Evolutionary conservation across 1,284 basidiomycete species (phyloP), one percentile per base, ranked within the genome.

Genomic region (Cryptococcus jaspeensis): DNA sequence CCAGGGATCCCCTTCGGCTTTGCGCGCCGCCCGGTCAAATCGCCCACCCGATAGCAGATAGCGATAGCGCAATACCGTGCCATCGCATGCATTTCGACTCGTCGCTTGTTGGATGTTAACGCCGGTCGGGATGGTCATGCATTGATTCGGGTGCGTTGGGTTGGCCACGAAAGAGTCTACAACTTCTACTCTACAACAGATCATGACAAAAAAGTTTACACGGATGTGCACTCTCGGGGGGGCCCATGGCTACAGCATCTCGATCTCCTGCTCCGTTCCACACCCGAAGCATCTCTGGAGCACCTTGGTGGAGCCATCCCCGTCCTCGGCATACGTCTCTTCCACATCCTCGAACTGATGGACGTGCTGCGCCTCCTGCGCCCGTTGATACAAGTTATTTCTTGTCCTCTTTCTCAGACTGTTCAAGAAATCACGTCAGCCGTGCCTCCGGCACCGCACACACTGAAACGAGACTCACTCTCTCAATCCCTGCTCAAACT

Each of bases 361-460:
- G 55, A 84, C 84, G 75, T 97, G 93, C 72, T 92, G 88, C 54
- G 85, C 86, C 63, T 96, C 92, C 71, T 87, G 86, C 50, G 89
- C 82, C 61, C 85, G 82, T 75, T 95, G 92, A 87, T 90, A 96
- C 9, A 92, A 84, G 39, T 90, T 89, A 74, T 93, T 92, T 66
- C 89, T 84, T 2, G 93, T 96, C 60, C 88, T 83, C 68, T 85
- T 86, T 35, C 94, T 83, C 20, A 97, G 79, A 40, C 77, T 79
- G 52, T 3, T 2, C 40, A 11, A 37, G 56, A n/a, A 35, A 13
- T 20, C 25, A 18, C 20, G 18, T 38, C 49, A 44, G 32, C n/a
- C 43, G 38, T 20, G 35, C 16, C 3, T 4, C n/a, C n/a, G 9
- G 13, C 20, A 1, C 16, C 38, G 18, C 42, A 36, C 38, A 16